Conservation (phyloP, 352 stramenopile species). For the Aphanomyces stellatus region DNA sequence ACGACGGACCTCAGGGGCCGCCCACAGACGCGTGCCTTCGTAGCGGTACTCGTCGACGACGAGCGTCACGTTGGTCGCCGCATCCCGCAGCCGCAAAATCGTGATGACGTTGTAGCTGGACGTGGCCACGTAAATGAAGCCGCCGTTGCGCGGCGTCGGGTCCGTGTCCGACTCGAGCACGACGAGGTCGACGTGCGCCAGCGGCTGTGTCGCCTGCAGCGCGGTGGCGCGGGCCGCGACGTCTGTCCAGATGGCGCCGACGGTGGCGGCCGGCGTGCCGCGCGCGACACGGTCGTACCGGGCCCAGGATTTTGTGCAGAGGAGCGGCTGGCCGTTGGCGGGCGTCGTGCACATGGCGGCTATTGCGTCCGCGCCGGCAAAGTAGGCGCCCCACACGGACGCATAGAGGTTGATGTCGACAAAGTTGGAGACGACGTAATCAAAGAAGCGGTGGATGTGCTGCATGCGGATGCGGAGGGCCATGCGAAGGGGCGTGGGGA, state of each 20-base stretch:
- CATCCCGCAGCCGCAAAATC: conserved; percentile 10
- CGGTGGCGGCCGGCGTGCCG: too few relatives aligned
- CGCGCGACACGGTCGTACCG: background rate
- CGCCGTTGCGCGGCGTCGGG: background rate
- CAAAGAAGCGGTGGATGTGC: background rate
- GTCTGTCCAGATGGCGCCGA: too few relatives aligned
- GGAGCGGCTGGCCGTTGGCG: too few relatives aligned
- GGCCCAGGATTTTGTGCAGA: too few relatives aligned
- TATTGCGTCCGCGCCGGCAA: too few relatives aligned
- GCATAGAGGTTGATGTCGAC: background rate
- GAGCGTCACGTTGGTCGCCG: conserved; percentile 25
- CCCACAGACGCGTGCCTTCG: conserved; percentile 31
- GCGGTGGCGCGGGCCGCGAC: too few relatives aligned
- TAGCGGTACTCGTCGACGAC: conserved; percentile 43
- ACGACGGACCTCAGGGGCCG: conserved; percentile 23
- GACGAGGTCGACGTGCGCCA: background rate
- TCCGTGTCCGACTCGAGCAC: conserved; percentile 5
- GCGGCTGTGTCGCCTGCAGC: background rate
- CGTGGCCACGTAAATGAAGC: background rate
- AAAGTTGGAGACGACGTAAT: conserved; percentile 6
- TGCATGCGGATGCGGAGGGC: background rate
- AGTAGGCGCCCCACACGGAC: conserved; percentile 1
- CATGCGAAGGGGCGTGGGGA: background rate
- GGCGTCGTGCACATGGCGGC: too few relatives aligned
- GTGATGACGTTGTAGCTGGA: background rate